Conservation (phyloP, 1,139 yeast genomes). For the Geotrichum restrictum region DNA sequence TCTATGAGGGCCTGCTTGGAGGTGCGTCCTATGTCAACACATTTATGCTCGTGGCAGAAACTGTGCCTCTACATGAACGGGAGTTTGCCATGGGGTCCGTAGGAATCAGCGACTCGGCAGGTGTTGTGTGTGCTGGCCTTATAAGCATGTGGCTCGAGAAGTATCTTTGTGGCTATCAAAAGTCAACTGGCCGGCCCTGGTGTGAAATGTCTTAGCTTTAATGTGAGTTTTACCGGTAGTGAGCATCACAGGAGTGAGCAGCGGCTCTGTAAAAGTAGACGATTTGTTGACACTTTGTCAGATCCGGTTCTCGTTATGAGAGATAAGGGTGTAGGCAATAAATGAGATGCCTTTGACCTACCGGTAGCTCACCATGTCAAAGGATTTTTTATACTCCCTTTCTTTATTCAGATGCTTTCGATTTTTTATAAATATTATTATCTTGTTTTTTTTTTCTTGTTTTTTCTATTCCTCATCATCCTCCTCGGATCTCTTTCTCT, state of each 20-base stretch:
- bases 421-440: not conserved
- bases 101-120: slow-evolving; percentile 85
- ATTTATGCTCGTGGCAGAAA: slow-evolving; percentile 70
- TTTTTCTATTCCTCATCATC: slow-evolving; percentile 18
- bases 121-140: slow-evolving; percentile 76
- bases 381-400: not conserved
- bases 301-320: no score
- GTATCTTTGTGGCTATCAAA: slow-evolving; percentile 63
- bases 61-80: slow-evolving; percentile 51
- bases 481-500: slow-evolving; percentile 25
- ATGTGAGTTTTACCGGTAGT: not conserved
- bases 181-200: slow-evolving; percentile 42
- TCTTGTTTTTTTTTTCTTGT: not conserved
- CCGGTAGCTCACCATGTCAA: no score
- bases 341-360: no score
- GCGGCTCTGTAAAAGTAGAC: no score
- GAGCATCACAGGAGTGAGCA: no score
- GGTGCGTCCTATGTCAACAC: slow-evolving; percentile 90
- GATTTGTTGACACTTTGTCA: no score
- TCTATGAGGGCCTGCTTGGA: slow-evolving; percentile 83
- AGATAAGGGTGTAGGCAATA: no score
- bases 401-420: not conserved
- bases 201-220: slow-evolving; percentile 32
- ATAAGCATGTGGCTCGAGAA: slow-evolving; percentile 73
- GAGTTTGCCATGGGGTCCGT: slow-evolving; percentile 94